A percentile compares a stretch with the other conserved stretches of the same genome.
Evolutionary conservation across 768 basidiomycete genomes (phyloP).

Genomic region (Stropharia rugosoannulata): DNA sequence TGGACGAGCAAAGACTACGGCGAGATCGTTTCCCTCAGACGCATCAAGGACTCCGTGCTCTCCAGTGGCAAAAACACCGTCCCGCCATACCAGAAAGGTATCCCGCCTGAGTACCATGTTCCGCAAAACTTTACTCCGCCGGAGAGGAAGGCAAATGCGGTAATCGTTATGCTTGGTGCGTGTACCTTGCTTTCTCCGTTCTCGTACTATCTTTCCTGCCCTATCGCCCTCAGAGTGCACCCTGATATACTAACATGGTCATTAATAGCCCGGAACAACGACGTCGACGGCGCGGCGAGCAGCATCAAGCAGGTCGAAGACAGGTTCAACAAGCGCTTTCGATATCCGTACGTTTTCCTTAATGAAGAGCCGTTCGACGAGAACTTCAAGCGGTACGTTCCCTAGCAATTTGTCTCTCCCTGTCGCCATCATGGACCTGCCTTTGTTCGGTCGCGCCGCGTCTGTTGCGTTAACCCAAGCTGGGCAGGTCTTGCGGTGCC

Average conservation of each 20-base stretch:
- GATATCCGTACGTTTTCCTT: slow-evolving; percentile 87
- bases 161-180: slow-evolving; percentile 3
- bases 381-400: slow-evolving; percentile 67
- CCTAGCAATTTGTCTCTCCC: background rate
- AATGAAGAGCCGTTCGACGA: slow-evolving; percentile 82
- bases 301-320: slow-evolving; percentile 57
- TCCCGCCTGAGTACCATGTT: background rate
- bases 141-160: background rate
- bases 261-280: background rate
- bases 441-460: background rate
- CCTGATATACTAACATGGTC: background rate
- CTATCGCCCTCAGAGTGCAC: background rate
- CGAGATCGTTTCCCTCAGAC: background rate
- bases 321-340: slow-evolving; percentile 73
- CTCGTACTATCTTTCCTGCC: no score
- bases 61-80: background rate
- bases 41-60: slow-evolving; percentile 2
- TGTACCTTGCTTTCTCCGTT: background rate
- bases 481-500: no score
- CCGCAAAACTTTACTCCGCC: background rate
- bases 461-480: no score
- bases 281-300: slow-evolving; percentile 4
- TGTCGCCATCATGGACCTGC: background rate
- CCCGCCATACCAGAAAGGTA: background rate
- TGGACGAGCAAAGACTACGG: slow-evolving; percentile 2